These are phyloP conservation scores for Colletotrichum sp. DNA, from an alignment of 2,329 filamentous ascomycete genomes.

Conservation along the genomic window DNA sequence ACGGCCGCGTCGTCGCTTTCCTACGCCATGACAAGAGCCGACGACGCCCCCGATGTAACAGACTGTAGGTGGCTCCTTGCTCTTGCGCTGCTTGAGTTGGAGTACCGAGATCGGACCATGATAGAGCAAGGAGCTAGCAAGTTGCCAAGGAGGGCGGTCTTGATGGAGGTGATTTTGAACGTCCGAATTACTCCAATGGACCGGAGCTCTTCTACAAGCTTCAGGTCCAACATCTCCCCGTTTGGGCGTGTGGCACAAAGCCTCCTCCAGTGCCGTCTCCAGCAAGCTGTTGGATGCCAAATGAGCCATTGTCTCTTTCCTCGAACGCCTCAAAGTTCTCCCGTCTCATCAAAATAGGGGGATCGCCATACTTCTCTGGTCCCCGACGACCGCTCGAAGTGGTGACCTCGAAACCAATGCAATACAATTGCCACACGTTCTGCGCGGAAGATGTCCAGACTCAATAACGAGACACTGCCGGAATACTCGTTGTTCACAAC, in stretches of 20 bases:
- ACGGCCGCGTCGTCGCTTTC: background rate
- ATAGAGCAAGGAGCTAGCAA: background rate
- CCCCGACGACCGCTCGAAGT: background rate
- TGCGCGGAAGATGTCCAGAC: background rate
- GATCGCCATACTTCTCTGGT: background rate
- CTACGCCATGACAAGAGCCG: background rate
- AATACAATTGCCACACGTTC: background rate
- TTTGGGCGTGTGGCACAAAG: background rate
- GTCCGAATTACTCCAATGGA: background rate
- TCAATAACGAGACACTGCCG: background rate
- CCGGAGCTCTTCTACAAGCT: background rate
- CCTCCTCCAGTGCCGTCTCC: background rate
- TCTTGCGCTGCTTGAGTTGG: background rate
- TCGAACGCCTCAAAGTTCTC: no score
- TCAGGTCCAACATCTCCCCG: background rate
- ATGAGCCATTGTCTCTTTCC: no score
- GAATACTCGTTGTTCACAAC: background rate
- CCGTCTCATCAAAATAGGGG: no score
- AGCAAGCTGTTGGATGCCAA: no score
- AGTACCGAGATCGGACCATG: background rate
- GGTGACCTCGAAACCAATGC: background rate
- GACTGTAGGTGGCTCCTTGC: background rate
- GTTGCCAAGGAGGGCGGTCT: background rate
- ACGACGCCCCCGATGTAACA: background rate
- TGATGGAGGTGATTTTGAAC: background rate